phyloP scores from a whole-genome alignment of 2,329 filamentous ascomycete genomes.

The Xenosphaeropsis pyriputrescens region DNA sequence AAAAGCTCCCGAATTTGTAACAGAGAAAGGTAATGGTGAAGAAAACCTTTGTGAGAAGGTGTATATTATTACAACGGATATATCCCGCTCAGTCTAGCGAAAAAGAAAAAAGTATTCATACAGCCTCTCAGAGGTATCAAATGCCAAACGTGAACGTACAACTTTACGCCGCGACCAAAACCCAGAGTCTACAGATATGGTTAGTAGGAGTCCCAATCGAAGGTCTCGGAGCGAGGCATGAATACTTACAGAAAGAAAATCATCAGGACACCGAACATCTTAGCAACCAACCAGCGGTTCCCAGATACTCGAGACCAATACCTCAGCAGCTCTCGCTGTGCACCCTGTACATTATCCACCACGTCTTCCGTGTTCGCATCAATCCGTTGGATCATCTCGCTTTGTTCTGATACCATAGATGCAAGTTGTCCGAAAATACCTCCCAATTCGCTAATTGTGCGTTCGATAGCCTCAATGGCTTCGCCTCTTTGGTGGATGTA shows the following conservation, averaged over 20 bases:
- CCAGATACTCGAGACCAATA: slow-evolving; percentile 92
- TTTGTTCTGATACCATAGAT: slow-evolving; percentile 93
- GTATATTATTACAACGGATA: no score
- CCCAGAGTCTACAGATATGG: no score
- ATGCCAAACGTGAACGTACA: no score
- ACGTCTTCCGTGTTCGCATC: slow-evolving; percentile 97
- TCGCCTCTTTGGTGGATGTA: slow-evolving; percentile 92
- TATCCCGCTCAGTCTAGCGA: no score
- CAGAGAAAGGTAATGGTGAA: no score
- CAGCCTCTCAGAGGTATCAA: no score
- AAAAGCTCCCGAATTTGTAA: no score
- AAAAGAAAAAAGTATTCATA: no score
- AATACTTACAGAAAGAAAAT: slow-evolving; percentile 64
- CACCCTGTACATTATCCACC: slow-evolving; percentile 95
- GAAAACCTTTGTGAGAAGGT: no score
- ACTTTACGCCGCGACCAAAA: no score
- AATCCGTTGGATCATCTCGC: slow-evolving; percentile 93
- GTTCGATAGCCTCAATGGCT: slow-evolving; percentile 92
- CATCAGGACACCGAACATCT: slow-evolving; percentile 84
- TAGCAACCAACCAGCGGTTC: slow-evolving; percentile 88
- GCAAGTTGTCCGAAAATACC: slow-evolving; percentile 89
- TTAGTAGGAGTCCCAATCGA: no score
- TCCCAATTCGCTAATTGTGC: slow-evolving; percentile 85
- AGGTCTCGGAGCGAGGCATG: not conserved
- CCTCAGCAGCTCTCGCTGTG: slow-evolving; percentile 87